A percentile compares a stretch with the other conserved stretches of the same genome.
Evolutionary conservation across 257 asterid genomes (phyloP).

Genomic region (Sherardia arvensis): DNA sequence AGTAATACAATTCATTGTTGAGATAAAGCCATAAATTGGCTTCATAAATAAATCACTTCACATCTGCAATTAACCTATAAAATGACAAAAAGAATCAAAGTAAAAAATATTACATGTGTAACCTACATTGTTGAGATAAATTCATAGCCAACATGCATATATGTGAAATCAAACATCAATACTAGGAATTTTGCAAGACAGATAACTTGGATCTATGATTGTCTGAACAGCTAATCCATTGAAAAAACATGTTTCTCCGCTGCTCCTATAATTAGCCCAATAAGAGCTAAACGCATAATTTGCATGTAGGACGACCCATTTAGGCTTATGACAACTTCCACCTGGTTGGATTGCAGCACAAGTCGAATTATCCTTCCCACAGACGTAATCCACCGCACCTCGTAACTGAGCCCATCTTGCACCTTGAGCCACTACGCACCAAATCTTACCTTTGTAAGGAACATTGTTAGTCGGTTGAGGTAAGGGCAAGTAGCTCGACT

Average conservation of each 20-base stretch:
- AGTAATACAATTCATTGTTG: too few species aligned
- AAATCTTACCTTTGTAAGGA: slow-evolving; percentile 56
- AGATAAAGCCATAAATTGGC: too few species aligned
- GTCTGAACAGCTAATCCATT: slow-evolving; percentile 28
- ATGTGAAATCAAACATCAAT: neutral
- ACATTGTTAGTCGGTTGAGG: slow-evolving; percentile 35
- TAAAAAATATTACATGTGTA: neutral
- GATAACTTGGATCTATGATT: slow-evolving; percentile 23
- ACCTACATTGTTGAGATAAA: neutral
- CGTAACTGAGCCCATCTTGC: slow-evolving; percentile 20
- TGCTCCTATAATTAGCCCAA: slow-evolving; percentile 37
- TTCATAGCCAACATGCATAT: neutral
- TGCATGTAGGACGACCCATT: slow-evolving; percentile 41
- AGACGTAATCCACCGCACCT: slow-evolving; percentile 27
- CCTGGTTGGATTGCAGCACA: slow-evolving; percentile 54
- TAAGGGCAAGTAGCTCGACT: slow-evolving; percentile 10
- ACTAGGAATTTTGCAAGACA: slow-evolving; percentile 13
- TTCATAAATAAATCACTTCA: neutral
- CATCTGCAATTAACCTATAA: neutral
- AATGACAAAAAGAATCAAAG: neutral
- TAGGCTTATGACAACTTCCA: slow-evolving; percentile 46
- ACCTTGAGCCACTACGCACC: slow-evolving; percentile 50
- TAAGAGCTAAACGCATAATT: slow-evolving; percentile 72
- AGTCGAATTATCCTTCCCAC: slow-evolving; percentile 33
- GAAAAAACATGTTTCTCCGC: slow-evolving; percentile 19